A percentile compares a stretch with the other conserved stretches of the same genome.
Evolutionary conservation across 1,284 basidiomycete genomes (phyloP).

Genomic region (Moesziomyces antarcticus): DNA sequence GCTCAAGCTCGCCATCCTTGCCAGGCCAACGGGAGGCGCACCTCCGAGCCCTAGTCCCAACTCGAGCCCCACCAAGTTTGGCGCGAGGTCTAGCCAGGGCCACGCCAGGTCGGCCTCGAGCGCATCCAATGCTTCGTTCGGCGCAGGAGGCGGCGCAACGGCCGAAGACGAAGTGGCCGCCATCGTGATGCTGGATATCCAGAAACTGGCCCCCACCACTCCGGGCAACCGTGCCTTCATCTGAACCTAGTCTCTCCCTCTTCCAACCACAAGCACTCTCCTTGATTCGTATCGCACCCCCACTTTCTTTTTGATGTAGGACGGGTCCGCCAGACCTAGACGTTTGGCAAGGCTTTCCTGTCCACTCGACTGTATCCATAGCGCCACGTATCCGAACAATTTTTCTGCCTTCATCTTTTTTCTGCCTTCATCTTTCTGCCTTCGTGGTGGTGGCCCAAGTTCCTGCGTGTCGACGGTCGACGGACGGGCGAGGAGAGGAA

Average conservation of each 20-base stretch:
- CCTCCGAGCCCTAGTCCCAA: constrained; percentile 30
- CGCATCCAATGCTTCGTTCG: constrained; percentile 18
- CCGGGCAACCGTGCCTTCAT: constrained; percentile 12
- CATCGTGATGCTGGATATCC: constrained; percentile 37
- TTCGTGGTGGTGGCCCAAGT: too few species aligned
- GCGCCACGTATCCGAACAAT: not conserved
- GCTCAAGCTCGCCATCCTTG: constrained; percentile 40
- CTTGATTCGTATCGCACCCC: not conserved
- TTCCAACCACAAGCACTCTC: not conserved
- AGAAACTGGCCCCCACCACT: constrained; percentile 13
- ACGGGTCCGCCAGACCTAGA: constrained; percentile 4
- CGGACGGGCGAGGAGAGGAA: too few species aligned
- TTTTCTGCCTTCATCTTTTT: not conserved
- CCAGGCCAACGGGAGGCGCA: constrained; percentile 18
- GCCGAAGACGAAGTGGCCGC: constrained; percentile 49
- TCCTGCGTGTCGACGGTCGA: not conserved
- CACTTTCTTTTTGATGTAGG: not conserved
- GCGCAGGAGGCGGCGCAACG: constrained; percentile 2
- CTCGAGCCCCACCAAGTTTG: constrained; percentile 26
- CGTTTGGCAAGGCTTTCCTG: constrained; percentile 1
- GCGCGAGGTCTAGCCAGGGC: constrained; percentile 10
- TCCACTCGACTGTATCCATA: constrained; percentile 12
- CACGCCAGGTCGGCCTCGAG: constrained; percentile 19
- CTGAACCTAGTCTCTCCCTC: constrained; percentile 1
- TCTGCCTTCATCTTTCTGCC: not conserved